These are phyloP conservation scores for Rubia occidens DNA, from an alignment of 305 asterid species.

Conservation along the genomic window DNA sequence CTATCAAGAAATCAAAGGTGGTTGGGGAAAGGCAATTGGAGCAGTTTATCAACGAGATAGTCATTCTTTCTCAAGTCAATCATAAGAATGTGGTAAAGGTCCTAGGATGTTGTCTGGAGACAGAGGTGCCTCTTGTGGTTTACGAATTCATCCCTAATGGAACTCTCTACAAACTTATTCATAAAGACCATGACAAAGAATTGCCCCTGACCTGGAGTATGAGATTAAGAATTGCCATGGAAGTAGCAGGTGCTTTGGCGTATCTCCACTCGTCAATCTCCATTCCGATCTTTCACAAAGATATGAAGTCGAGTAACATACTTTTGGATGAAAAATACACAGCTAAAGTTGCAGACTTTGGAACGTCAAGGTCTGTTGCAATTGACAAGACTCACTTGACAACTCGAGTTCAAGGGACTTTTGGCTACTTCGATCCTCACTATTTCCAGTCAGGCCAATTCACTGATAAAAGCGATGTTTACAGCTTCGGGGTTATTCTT, in stretches of 20 bases:
- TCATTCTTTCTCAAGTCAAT: constrained; percentile 1
- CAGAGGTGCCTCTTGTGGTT: background rate
- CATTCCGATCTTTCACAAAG: background rate
- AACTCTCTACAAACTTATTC: background rate
- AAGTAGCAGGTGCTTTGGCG: constrained; percentile 5
- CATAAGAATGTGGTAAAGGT: background rate
- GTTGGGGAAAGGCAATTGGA: background rate
- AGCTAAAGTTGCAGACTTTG: constrained; percentile 5
- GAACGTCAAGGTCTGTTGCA: background rate
- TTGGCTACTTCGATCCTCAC: constrained; percentile 2
- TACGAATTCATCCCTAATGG: constrained; percentile 2
- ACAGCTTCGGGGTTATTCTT: constrained; percentile 2
- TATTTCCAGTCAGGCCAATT: background rate
- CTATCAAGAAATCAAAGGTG: background rate
- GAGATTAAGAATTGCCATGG: background rate
- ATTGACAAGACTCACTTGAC: constrained; percentile 2
- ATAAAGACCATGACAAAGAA: background rate
- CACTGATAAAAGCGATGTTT: constrained; percentile 1
- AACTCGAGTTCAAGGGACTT: constrained; percentile 3
- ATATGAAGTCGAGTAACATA: constrained; percentile 1
- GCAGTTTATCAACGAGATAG: background rate
- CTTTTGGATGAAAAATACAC: background rate
- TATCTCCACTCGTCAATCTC: constrained; percentile 4
- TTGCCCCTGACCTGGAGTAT: background rate
- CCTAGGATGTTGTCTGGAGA: constrained; percentile 1